Evolutionary conservation across 2,329 filamentous ascomycete species (phyloP).

Genomic region (Ceratocystis cacaofunesta): DNA sequence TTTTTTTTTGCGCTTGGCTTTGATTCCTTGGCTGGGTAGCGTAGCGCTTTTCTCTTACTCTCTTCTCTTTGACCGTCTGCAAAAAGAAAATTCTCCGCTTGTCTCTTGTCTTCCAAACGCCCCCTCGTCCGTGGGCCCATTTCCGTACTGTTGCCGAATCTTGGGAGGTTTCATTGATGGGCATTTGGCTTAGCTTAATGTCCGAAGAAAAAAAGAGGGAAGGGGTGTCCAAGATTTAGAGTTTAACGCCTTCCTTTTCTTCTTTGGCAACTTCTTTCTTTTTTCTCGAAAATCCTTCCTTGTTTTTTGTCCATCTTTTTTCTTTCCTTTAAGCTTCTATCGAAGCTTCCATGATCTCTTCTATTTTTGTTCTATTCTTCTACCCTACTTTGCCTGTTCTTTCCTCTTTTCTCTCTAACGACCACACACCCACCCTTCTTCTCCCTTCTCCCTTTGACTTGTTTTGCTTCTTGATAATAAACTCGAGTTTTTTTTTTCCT

Average conservation of each 20-base stretch:
- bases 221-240: too few species aligned
- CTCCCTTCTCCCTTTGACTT: too few species aligned
- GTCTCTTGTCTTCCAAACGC: background rate
- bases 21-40: background rate
- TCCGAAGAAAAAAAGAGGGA: background rate
- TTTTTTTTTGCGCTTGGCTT: background rate
- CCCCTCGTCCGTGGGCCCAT: background rate
- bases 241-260: background rate
- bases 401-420: background rate
- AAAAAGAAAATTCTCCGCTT: background rate
- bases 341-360: background rate
- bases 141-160: background rate
- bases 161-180: background rate
- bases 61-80: background rate
- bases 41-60: background rate
- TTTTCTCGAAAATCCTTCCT: background rate
- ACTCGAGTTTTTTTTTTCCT: background rate
- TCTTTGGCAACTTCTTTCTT: background rate
- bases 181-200: background rate
- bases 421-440: too few species aligned
- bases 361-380: background rate
- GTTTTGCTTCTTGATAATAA: too few species aligned
- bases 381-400: background rate
- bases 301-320: background rate
- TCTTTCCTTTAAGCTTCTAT: background rate